A percentile compares a stretch with the other conserved stretches of the same genome.
These are phyloP conservation scores for Sordaria brevicollis DNA, from an alignment of 495 filamentous ascomycete species.

Conservation along the genomic window DNA sequence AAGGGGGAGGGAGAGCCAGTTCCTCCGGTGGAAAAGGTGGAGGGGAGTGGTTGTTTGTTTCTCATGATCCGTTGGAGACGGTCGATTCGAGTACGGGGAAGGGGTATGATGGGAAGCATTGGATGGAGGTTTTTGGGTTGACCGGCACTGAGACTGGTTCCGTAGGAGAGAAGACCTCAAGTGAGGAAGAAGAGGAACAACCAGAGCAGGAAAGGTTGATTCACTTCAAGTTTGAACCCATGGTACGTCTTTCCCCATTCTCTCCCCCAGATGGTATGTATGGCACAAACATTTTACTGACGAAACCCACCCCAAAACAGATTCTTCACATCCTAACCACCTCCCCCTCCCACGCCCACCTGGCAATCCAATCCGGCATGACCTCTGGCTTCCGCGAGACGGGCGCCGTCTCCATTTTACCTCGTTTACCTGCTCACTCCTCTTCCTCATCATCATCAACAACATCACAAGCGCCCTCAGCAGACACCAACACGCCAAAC, in stretches of 20 bases:
- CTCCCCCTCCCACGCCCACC: constrained; percentile 59
- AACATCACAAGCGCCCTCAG: constrained; percentile 9
- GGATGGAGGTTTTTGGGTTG: constrained; percentile 3
- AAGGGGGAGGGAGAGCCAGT: constrained; percentile 20
- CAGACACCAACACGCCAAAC: constrained; percentile 30
- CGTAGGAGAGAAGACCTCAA: no score
- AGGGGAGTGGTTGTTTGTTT: constrained; percentile 78
- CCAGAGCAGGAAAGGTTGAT: constrained; percentile 44
- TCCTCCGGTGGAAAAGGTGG: constrained; percentile 69
- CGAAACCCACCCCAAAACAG: constrained; percentile 30
- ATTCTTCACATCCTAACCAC: constrained; percentile 81
- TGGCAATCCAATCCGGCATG: constrained; percentile 60
- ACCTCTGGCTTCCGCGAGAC: constrained; percentile 83
- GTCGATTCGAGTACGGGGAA: neutral
- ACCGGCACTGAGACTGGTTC: constrained; percentile 2
- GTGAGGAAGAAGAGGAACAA: neutral
- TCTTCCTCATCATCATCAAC: neutral
- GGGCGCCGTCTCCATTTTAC: constrained; percentile 46
- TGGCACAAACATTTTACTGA: neutral
- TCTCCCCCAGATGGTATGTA: neutral
- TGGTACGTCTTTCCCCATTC: constrained; percentile 48
- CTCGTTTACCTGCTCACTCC: neutral
- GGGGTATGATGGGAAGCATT: constrained; percentile 4
- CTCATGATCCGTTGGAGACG: constrained; percentile 58
- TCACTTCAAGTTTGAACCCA: constrained; percentile 88